These are phyloP conservation scores for Sclerotinia sclerotiorum DNA, from an alignment of 2,329 filamentous ascomycete genomes.

Conservation along the genomic window DNA sequence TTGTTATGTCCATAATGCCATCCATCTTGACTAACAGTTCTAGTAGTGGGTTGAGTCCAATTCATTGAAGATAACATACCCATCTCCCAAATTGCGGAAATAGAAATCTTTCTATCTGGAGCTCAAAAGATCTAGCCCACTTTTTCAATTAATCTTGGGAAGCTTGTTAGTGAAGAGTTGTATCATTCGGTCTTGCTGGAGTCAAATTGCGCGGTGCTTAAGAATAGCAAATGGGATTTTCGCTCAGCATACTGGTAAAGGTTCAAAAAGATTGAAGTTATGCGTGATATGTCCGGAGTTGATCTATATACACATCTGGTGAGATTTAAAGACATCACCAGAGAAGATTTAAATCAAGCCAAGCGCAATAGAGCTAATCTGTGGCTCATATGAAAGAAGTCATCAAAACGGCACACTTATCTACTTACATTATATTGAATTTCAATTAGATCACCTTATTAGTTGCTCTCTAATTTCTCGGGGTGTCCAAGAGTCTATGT, in stretches of 20 bases:
- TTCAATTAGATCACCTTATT: no score
- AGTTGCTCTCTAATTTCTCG: not conserved
- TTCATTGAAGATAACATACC: not conserved
- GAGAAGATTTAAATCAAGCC: no score
- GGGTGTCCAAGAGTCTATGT: not conserved
- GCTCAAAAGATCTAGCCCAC: not conserved
- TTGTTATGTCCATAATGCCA: not conserved
- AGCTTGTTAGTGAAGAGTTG: not conserved
- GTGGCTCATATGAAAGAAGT: no score
- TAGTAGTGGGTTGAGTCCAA: not conserved
- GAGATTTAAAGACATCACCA: no score
- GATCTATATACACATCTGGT: no score
- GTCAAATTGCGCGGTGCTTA: not conserved
- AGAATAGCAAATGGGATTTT: not conserved
- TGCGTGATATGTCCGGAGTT: no score
- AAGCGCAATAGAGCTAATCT: no score
- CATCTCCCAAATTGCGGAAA: not conserved
- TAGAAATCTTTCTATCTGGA: not conserved
- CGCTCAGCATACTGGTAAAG: no score
- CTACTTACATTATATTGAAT: no score
- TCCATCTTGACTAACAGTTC: not conserved
- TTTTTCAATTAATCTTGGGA: not conserved
- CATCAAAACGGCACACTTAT: no score
- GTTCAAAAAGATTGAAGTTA: no score
- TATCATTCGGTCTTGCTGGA: slow-evolving; percentile 4